Percentiles rank a stretch among this genome's conserved stretches.
These are phyloP conservation scores for Trametes polyzona DNA, from an alignment of 1,284 basidiomycete genomes.

Conservation along the genomic window DNA sequence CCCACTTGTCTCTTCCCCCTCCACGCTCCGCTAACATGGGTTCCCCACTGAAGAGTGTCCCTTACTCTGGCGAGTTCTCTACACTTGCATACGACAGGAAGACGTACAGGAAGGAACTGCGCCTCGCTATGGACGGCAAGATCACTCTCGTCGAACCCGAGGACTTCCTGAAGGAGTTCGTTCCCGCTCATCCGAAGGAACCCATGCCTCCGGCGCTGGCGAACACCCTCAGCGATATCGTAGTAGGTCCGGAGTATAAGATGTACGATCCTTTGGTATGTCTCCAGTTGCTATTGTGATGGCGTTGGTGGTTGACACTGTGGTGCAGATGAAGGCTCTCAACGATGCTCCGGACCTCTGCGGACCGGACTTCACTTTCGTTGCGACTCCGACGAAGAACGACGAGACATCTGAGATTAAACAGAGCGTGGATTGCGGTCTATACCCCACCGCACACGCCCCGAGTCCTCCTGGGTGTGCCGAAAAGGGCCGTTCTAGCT, in stretches of 20 bases:
- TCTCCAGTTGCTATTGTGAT: too few relatives aligned
- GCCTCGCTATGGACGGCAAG: conserved; percentile 3
- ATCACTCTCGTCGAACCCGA: conserved; percentile 6
- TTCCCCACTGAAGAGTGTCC: too few relatives aligned
- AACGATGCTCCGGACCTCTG: neutral
- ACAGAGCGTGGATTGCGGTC: neutral
- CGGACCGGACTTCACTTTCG: neutral
- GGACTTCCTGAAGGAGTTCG: too few relatives aligned
- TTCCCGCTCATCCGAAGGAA: too few relatives aligned
- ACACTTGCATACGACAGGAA: too few relatives aligned
- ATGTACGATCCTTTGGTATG: too few relatives aligned
- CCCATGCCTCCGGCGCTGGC: too few relatives aligned
- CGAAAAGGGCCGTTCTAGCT: neutral
- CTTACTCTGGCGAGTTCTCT: too few relatives aligned
- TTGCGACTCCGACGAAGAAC: neutral
- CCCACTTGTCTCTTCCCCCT: too few relatives aligned
- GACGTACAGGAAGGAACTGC: too few relatives aligned
- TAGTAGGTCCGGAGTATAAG: too few relatives aligned
- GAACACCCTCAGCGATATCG: too few relatives aligned
- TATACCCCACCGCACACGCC: neutral
- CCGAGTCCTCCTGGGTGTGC: neutral
- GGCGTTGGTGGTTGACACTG: neutral
- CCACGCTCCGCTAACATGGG: neutral
- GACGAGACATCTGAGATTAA: neutral
- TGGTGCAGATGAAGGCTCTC: neutral